Evolutionary conservation across 768 basidiomycete genomes (phyloP).

Genomic region (Kwoniella heveanensis): DNA sequence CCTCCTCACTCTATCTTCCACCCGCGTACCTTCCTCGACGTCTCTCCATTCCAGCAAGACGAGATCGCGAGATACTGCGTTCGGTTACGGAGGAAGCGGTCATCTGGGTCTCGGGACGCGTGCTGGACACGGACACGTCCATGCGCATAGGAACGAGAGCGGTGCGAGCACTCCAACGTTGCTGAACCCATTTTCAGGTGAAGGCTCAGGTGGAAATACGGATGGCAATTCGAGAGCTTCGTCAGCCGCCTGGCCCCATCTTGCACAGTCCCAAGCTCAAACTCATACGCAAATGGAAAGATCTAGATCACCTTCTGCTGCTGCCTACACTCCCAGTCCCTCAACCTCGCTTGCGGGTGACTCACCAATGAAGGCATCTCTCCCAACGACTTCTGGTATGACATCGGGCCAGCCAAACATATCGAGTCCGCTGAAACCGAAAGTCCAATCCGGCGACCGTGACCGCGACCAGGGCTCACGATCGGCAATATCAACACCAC

Average conservation of each 20-base stretch:
- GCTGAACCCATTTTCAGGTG: neutral
- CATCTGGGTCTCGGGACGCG: neutral
- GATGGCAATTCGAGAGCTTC: neutral
- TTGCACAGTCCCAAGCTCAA: neutral
- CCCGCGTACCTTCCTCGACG: conserved; percentile 21
- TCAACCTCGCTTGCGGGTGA: neutral
- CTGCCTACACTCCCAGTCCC: neutral
- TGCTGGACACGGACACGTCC: neutral
- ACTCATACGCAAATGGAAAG: neutral
- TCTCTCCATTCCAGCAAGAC: neutral
- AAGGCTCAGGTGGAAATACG: neutral
- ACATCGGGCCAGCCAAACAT: neutral
- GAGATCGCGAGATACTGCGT: neutral
- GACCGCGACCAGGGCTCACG: too few relatives aligned
- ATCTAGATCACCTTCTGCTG: neutral
- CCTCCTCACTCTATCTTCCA: conserved; percentile 64
- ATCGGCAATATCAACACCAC: neutral
- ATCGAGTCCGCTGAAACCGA: neutral
- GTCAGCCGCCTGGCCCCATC: conserved; percentile 7
- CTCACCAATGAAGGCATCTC: neutral
- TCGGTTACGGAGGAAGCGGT: neutral
- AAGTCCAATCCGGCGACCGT: too few relatives aligned
- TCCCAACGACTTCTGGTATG: neutral
- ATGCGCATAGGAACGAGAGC: neutral
- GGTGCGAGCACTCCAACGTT: neutral